Percentiles rank a stretch among this genome's conserved stretches.
These are phyloP conservation scores for Bathelium albidoporum DNA, from an alignment of 495 filamentous ascomycete species.

Conservation along the genomic window DNA sequence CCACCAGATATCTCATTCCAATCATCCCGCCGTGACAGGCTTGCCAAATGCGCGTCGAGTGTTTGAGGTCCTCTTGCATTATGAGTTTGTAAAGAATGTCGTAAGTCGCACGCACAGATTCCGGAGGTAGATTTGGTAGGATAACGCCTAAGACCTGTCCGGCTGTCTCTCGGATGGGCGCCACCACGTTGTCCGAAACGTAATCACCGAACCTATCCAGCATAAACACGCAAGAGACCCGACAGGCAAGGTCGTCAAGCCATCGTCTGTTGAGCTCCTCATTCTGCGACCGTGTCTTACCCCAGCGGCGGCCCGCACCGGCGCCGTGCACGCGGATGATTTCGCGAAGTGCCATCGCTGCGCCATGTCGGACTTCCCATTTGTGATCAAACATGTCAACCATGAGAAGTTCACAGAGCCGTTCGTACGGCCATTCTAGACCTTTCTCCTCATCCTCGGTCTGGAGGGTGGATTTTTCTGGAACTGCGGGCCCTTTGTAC, in stretches of 20 bases:
- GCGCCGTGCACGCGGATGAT: constrained; percentile 82
- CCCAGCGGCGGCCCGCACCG: constrained; percentile 72
- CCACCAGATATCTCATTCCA: constrained; percentile 84
- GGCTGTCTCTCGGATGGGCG: constrained; percentile 89
- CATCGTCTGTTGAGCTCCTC: constrained; percentile 67
- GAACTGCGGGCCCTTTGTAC: constrained; percentile 69
- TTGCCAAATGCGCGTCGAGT: constrained; percentile 65
- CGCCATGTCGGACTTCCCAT: constrained; percentile 97
- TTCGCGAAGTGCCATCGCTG: constrained; percentile 89
- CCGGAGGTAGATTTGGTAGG: constrained; percentile 63
- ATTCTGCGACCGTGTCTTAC: constrained; percentile 63
- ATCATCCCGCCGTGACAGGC: constrained; percentile 98
- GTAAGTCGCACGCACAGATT: constrained; percentile 71
- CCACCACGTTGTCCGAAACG: constrained; percentile 91
- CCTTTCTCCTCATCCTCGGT: constrained; percentile 64
- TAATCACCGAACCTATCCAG: constrained; percentile 96
- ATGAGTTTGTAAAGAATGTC: constrained; percentile 74
- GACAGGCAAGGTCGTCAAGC: constrained; percentile 88
- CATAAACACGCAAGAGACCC: constrained; percentile 89
- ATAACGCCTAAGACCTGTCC: constrained; percentile 91
- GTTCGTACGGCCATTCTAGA: constrained; percentile 87
- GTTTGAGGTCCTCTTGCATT: constrained; percentile 71
- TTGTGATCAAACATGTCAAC: constrained; percentile 86
- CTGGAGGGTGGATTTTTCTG: constrained; percentile 56
- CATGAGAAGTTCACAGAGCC: constrained; percentile 84